A percentile compares a stretch with the other conserved stretches of the same genome.
These are phyloP conservation scores for Tetracentron sinense DNA, from an alignment of 164 flowering plant species.

Conservation along the genomic window DNA sequence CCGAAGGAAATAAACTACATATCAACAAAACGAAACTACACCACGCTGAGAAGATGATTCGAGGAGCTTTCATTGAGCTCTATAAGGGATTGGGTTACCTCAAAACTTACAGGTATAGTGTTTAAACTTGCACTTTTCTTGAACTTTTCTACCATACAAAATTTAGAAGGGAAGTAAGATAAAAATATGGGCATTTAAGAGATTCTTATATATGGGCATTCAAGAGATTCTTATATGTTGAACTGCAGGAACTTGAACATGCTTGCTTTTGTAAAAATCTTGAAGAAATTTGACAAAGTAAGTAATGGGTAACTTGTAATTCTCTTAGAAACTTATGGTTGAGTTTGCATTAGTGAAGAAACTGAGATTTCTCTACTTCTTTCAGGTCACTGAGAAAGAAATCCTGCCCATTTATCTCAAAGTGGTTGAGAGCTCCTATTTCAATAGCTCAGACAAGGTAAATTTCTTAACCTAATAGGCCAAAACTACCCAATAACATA, in stretches of 20 bases:
- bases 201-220: background rate
- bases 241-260: constrained; percentile 80
- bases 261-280: constrained; percentile 90
- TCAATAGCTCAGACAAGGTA: constrained; percentile 94
- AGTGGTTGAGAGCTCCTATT: constrained; percentile 93
- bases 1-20: constrained; percentile 52
- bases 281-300: constrained; percentile 96
- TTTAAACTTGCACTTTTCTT: background rate
- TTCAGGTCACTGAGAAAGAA: constrained; percentile 82
- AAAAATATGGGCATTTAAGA: background rate
- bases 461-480: background rate
- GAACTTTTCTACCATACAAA: too few relatives aligned
- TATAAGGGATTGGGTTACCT: constrained; percentile 86
- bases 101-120: constrained; percentile 66
- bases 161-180: too few relatives aligned
- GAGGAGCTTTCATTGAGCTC: constrained; percentile 77
- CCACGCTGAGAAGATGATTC: constrained; percentile 94
- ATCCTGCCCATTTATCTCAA: constrained; percentile 76
- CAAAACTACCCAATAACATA: too few relatives aligned
- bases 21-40: constrained; percentile 74
- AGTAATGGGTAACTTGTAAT: constrained; percentile 9
- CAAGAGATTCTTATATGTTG: background rate
- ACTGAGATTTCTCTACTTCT: constrained; percentile 12
- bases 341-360: constrained; percentile 1
- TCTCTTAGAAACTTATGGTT: background rate